Evolutionary conservation across 148 eudicot genomes (phyloP).

Genomic region (Selenicereus undatus): DNA sequence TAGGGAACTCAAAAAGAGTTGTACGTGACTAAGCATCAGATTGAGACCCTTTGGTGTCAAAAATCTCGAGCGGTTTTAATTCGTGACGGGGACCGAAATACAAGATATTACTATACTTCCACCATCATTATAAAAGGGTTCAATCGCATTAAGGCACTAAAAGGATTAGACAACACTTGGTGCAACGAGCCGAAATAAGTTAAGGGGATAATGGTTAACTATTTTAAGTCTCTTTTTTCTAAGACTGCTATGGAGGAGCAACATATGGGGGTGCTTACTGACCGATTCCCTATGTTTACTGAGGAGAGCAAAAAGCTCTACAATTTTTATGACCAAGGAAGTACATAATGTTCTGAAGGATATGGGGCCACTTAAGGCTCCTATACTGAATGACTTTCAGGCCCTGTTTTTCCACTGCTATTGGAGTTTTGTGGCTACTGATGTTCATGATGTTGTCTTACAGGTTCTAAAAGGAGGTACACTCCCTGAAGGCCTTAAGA

Average conservation of each 20-base stretch:
- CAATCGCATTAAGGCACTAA: neutral
- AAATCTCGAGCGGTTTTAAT: neutral
- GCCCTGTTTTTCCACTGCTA: neutral
- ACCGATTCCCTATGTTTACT: too few relatives aligned
- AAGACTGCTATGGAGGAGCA: too few relatives aligned
- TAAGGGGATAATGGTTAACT: too few relatives aligned
- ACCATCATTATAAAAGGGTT: neutral
- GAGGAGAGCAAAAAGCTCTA: too few relatives aligned
- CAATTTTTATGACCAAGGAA: too few relatives aligned
- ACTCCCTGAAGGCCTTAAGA: neutral
- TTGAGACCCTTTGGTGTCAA: neutral
- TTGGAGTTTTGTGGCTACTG: neutral
- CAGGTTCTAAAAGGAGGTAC: neutral
- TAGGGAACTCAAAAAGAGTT: neutral
- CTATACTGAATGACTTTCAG: neutral
- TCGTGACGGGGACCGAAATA: neutral
- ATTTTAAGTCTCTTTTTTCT: too few relatives aligned
- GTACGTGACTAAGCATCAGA: neutral
- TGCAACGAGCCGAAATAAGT: neutral
- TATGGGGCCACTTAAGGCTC: neutral
- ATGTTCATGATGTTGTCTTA: neutral
- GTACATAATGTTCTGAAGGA: neutral
- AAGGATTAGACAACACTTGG: neutral
- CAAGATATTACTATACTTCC: neutral
- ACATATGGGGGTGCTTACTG: too few relatives aligned